Base-by-base conservation (phyloP, 768 basidiomycete genomes). In the Trichaptum fuscoviolaceum region DNA sequence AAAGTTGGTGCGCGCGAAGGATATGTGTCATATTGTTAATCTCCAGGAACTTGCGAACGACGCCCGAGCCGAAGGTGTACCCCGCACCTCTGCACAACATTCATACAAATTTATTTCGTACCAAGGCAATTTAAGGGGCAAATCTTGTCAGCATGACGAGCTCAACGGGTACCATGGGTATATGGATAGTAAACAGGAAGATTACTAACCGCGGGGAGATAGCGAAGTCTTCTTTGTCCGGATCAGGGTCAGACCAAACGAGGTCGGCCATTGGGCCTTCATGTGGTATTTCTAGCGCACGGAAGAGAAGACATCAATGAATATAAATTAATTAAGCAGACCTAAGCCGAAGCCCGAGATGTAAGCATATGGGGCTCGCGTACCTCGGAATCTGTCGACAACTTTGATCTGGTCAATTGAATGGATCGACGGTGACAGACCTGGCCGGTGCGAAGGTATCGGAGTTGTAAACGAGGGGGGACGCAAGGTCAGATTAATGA, bases 221-320 rank as follows among this genome's bases (percentile, higher is more conserved):
- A 30, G 97, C 96, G 75, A 99, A 99, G 73, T 99, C 97, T 76
- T 99, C 97, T 77, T 99, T 99, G 77, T 99, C 97, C 42, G 94
- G 88, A 79, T 99, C 97, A 36, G 97, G 97, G 84, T 99, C 97
- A 59, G 96, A 98, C 97, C 97, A 99, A 1, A 99, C 97, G 30
- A 99, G 85, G 84, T 99, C 97, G 15, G 96, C 96, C 95, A 99
- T 99, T 27, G 97, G 96, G 3, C 97, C 97, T 77, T 99, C 97
- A 72, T 99, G 97, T 58, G 97, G 97, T 67, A 99, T 99, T 82
- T 99, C 97, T 95, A 73, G 67, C 66, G 57, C 70, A 66, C 62
- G 64, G 73, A 71, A 70, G 72, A 73, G 73, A 27, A 52, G 42
- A 20, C 30, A 30, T n/a, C 63, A 59, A n/a, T n/a, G n/a, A n/a